Base-by-base conservation (phyloP, 371 early-diverging fungal genomes). In the Circinella minor region DNA sequence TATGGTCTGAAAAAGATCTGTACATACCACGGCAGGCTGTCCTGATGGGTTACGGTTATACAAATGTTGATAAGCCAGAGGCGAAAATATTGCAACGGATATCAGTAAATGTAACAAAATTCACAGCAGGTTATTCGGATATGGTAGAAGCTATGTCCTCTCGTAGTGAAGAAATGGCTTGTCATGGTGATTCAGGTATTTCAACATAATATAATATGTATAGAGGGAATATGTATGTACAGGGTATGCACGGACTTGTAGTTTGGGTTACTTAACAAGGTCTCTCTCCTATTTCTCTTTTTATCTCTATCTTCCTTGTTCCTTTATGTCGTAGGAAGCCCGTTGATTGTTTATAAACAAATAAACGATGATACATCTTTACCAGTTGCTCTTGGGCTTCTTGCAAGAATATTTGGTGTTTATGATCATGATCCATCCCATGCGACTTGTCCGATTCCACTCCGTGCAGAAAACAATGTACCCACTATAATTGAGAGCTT, bases 121-220 rank as follows among this genome's bases (percentile, higher is more conserved):
- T 78, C 38, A 39, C 73, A 8, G 46, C 71, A 6, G 67, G 65
- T 1, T 43, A 67, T 9, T 7, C 37, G 10, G 71, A 72, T 17
- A 69, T 74, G 68, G 61, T 80, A 3, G 77, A 78, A 64, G 72
- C 77, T 2, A 74, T 68, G 34, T 61, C 81, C 4, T 59, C 66
- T 3, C 68, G 66, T 3, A 75, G 74, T 15, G 49, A 65, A 0
- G 37, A 39, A 10, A 67, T 75, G 14, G 83, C 83, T 8, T 83
- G 83, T 34, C 83, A 83, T 62, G 83, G 83, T 0, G 83, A 83
- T 37, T 83, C 83, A 18, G 83, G 83, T 68, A 65, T 43, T 11
- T 43, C 1, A 27, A 27, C 27, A 27, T 27, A 27, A 27, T 27
- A 27, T 27, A 27, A 27, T 27, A 27, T 27, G 27, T 27, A 2